Evolutionary conservation across 2,329 filamentous ascomycete genomes (phyloP), one percentile per base, ranked within the genome.

Genomic region (Geosmithia putterillii): DNA sequence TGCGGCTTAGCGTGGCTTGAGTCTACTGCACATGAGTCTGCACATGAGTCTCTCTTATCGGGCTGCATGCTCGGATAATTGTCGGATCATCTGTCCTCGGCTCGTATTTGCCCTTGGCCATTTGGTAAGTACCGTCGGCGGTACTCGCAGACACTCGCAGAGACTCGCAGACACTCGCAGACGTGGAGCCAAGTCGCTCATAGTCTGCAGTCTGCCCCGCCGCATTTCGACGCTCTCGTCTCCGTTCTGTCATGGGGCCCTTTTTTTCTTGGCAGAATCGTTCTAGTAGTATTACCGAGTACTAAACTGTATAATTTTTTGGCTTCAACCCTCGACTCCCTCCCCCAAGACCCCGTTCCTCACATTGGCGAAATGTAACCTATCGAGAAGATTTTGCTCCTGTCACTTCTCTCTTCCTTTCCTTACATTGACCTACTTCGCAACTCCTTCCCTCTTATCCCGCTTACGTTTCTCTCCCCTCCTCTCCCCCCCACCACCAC

Each of bases 1-100:
- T 59, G 51, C 43, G 57, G 57, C 51, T 54, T 65, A 63, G 62
- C 49, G 49, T 40, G 12, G 39, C 46, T 62, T 63, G 62, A 42
- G 10, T 32, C 28, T 14, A 32, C 28, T 12, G n/a, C n/a, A n/a
- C n/a, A 9, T 12, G 28, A 32, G 28, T 32, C 10, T 59, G 55
- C 20, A 10, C 48, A 62, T 53, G 21, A 49, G 50, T 23, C 19
- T 28, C n/a, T 21, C 43, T 41, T 42, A 42, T 45, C 43, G 39
- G 22, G 25, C 19, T 43, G 41, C 42, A 28, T 20, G 12, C 8
- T 15, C 44, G 44, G 44, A 22, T 45, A 45, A 45, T 38, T 34
- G 18, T 45, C 44, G 44, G 36, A 20, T 17, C 3, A 32, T 32
- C n/a, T n/a, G n/a, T n/a, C n/a, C n/a, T n/a, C n/a, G n/a, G n/a